Percentiles rank a stretch among this genome's conserved stretches.
phyloP scores from a whole-genome alignment of 1,139 yeast genomes.

The Kodamaea anthophila region DNA sequence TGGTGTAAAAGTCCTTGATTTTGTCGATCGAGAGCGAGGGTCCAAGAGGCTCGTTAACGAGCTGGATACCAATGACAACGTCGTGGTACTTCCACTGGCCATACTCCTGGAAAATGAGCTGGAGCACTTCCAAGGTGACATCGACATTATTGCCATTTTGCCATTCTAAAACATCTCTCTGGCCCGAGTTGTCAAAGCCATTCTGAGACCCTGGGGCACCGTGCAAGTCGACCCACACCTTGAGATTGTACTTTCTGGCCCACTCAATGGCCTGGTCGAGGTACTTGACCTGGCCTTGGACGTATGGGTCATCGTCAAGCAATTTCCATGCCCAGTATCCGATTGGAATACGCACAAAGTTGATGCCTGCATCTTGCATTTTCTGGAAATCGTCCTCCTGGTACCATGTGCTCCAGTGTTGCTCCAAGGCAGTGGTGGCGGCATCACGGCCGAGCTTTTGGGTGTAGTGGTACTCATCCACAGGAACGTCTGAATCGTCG shows the following conservation, averaged over 20 bases:
- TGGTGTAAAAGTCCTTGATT: constrained; percentile 50
- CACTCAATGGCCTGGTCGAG: constrained; percentile 73
- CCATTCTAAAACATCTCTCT: constrained; percentile 60
- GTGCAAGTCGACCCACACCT: constrained; percentile 89
- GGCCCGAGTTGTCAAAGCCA: constrained; percentile 93
- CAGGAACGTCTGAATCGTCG: constrained; percentile 48
- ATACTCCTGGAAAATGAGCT: constrained; percentile 49
- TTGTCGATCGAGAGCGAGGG: constrained; percentile 52
- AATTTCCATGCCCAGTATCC: constrained; percentile 92
- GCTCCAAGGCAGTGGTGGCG: constrained; percentile 45
- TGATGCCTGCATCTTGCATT: constrained; percentile 65
- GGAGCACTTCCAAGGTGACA: constrained; percentile 47
- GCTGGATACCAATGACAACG: constrained; percentile 77
- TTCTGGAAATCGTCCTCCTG: constrained; percentile 64
- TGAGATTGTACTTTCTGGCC: constrained; percentile 57
- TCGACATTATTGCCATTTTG: constrained; percentile 47
- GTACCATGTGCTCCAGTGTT: constrained; percentile 80
- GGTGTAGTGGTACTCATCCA: constrained; percentile 79
- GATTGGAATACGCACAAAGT: constrained; percentile 83
- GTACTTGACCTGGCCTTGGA: constrained; percentile 72
- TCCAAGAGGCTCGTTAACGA: constrained; percentile 87
- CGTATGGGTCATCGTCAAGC: constrained; percentile 72
- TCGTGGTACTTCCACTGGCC: constrained; percentile 61
- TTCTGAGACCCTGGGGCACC: constrained; percentile 98
- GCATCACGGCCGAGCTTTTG: constrained; percentile 54